Evolutionary conservation across 441 rosid species (phyloP).

Genomic region (Populus hybrid): DNA sequence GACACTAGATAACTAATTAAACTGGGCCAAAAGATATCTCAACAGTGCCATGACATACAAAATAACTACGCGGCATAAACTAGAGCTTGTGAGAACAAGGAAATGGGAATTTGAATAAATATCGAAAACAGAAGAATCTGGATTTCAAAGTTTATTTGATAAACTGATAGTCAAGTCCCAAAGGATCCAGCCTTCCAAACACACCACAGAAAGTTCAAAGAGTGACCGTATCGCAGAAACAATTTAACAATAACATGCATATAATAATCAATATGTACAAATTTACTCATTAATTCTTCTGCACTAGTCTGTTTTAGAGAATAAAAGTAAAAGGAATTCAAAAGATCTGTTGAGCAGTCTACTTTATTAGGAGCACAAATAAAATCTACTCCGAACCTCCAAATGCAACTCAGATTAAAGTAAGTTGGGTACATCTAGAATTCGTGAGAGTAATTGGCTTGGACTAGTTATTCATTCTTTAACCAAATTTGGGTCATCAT

Average conservation of each 20-base stretch:
- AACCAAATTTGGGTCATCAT: not conserved
- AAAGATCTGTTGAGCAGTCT: not conserved
- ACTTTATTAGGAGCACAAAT: not conserved
- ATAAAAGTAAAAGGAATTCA: not conserved
- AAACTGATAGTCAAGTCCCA: too few species aligned
- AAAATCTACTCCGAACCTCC: not conserved
- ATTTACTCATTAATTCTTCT: not conserved
- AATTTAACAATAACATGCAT: not conserved
- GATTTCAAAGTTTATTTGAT: not conserved
- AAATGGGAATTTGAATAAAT: not conserved
- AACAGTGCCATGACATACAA: not conserved
- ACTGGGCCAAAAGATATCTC: not conserved
- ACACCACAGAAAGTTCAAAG: too few species aligned
- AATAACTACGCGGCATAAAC: not conserved
- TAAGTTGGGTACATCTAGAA: not conserved
- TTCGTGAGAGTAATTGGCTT: not conserved
- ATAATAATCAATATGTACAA: not conserved
- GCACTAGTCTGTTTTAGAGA: not conserved
- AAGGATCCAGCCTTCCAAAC: too few species aligned
- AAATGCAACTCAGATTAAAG: not conserved
- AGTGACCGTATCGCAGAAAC: too few species aligned
- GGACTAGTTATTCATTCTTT: not conserved
- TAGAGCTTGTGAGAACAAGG: not conserved
- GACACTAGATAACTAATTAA: not conserved
- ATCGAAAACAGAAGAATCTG: not conserved